Percentiles rank a stretch among this genome's conserved stretches.
Evolutionary conservation across 352 stramenopile species (phyloP).

Genomic region (Globisporangium cystogenes): DNA sequence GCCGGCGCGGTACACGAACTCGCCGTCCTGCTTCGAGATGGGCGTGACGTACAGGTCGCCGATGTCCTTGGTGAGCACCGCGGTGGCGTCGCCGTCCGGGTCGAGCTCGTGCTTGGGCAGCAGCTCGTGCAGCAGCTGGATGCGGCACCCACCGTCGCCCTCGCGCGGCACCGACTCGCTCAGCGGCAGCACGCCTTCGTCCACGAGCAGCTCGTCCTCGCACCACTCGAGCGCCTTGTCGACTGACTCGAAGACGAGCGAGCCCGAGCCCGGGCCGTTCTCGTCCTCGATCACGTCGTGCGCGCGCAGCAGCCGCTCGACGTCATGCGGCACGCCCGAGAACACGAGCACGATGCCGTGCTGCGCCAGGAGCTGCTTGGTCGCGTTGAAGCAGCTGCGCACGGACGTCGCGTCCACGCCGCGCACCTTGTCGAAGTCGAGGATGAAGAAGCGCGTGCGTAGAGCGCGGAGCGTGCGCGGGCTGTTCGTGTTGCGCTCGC

Average conservation of each 20-base stretch:
- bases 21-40: constrained; percentile 44
- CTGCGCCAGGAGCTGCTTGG: constrained; percentile 71
- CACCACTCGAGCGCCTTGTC: constrained; percentile 85
- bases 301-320: constrained; percentile 69
- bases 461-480: constrained; percentile 44
- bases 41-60: constrained; percentile 70
- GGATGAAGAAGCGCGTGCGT: constrained; percentile 82
- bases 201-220: constrained; percentile 79
- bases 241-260: constrained; percentile 79
- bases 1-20: constrained; percentile 68
- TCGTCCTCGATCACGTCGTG: constrained; percentile 77
- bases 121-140: constrained; percentile 64
- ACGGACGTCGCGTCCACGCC: constrained; percentile 88
- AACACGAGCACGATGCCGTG: constrained; percentile 79
- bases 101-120: constrained; percentile 27
- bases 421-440: constrained; percentile 87
- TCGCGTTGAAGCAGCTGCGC: constrained; percentile 84
- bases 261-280: constrained; percentile 40
- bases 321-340: constrained; percentile 53
- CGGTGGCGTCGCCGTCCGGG: constrained; percentile 7
- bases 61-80: constrained; percentile 49
- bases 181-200: constrained; percentile 57
- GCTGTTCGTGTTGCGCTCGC: constrained; percentile 14
- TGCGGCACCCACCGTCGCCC: constrained; percentile 27
- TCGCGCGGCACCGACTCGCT: constrained; percentile 38